Base-by-base conservation (phyloP, 225 moss, liverwort and hornwort genomes). In the Physcomitrellopsis africana region DNA sequence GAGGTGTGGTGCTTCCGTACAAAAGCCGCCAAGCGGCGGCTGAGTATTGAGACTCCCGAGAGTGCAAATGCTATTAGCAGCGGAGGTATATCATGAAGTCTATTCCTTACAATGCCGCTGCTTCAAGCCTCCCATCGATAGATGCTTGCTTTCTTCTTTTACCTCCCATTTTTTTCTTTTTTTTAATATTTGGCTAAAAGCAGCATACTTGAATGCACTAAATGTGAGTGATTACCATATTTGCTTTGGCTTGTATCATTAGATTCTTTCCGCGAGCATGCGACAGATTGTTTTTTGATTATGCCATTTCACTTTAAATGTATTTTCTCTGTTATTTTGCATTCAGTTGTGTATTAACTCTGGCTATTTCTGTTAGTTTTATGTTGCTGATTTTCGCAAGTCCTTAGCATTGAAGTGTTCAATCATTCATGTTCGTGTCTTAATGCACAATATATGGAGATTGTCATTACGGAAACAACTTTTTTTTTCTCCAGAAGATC, bases 1-100 rank as follows among this genome's bases (percentile, higher is more conserved):
- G 94, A 94, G 81, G 85, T 94, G 43, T 94, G 94, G 94, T 94
- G 94, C 75, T 92, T 87, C 37, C 90, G 94, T 75, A 90, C 92
- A 37, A 94, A 94, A 80, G 92, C 94, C 69, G 94, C 94, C 4
- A 94, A 86, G 75, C 80, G 94, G 67, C 80, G 94, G 19, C 75
- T 94, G 57, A 87, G 72, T 77, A 27, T 80, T 43, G 89, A 89
- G 61, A 41, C 76, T 55, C 75, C 90, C 26, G 84, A 76, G 55
- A 73, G 81, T 54, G 82, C 56, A 56, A 82, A 73, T 37, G 77
- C 83, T 17, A 82, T 92, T 23, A 92, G 85, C 76, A 91, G 73
- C 70, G 84, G 84, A 69, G 77, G 59, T 11, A 44, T 77, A 65
- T 51, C 52, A 18, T 80, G 69, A 61, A 49, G 56, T 8, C 57